Conservation (phyloP, 106 monocot genomes). For the Xerophyta viscosa region DNA sequence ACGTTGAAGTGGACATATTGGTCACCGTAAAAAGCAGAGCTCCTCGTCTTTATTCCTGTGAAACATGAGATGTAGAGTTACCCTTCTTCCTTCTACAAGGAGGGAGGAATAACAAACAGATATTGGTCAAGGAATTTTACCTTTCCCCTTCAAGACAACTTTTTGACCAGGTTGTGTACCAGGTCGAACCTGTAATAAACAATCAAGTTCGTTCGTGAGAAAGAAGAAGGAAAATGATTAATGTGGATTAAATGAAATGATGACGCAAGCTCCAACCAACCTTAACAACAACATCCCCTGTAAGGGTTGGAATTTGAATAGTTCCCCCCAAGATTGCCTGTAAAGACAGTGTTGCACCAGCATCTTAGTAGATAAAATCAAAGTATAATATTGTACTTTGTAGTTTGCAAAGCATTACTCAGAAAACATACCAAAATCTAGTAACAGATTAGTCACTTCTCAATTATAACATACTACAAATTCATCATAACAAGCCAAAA, state of each 20-base stretch:
- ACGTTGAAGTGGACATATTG: constrained; percentile 86
- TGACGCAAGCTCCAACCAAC: constrained; percentile 16
- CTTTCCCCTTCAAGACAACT: constrained; percentile 94
- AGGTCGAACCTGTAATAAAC: constrained; percentile 51
- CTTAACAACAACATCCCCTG: constrained; percentile 97
- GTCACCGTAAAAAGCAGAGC: constrained; percentile 54
- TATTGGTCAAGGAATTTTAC: constrained; percentile 13
- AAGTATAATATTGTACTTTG: too few species aligned
- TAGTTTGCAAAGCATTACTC: too few species aligned
- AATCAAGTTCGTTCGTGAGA: not conserved
- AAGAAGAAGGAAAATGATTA: not conserved
- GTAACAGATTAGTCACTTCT: too few species aligned
- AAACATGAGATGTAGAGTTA: not conserved
- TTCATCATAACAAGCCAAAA: too few species aligned
- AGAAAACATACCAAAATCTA: too few species aligned
- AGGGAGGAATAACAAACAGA: not conserved
- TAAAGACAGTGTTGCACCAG: too few species aligned
- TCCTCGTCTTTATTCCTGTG: constrained; percentile 65
- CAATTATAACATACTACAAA: too few species aligned
- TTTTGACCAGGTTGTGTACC: constrained; percentile 97
- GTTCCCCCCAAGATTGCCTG: constrained; percentile 96
- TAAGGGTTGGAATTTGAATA: constrained; percentile 89
- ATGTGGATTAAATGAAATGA: not conserved
- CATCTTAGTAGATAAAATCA: too few species aligned
- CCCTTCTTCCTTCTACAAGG: not conserved